Conservation (phyloP, 208 protist species). For the Leishmania tarentolae region DNA sequence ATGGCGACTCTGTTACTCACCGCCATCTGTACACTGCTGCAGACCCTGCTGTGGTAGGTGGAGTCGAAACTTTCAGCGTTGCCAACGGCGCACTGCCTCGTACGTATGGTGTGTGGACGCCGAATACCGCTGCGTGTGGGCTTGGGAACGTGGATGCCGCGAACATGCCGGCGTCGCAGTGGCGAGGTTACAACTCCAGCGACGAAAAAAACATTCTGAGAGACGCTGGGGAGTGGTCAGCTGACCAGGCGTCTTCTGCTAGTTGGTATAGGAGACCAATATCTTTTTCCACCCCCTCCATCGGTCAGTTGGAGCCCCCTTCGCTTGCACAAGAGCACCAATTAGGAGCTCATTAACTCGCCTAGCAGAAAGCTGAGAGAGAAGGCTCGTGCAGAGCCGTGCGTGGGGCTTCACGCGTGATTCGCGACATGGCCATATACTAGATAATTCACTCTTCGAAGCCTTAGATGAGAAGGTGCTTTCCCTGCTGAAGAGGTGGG, state of each 20-base stretch:
- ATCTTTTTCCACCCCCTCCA: not conserved
- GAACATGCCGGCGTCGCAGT: not conserved
- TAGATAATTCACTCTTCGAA: not conserved
- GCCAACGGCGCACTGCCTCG: constrained; percentile 1
- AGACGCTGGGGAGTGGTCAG: not conserved
- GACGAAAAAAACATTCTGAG: not conserved
- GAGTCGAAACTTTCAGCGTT: not conserved
- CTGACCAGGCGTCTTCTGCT: not conserved
- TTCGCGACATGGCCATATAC: not conserved
- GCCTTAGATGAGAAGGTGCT: constrained; percentile 1
- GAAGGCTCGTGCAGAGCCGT: not conserved
- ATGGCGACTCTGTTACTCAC: not conserved
- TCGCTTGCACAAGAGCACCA: not conserved
- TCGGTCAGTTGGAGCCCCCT: not conserved
- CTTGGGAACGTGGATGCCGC: not conserved
- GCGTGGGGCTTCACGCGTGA: not conserved
- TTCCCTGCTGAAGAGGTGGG: not conserved
- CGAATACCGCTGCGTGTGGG: not conserved
- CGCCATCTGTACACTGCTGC: not conserved
- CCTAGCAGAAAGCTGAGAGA: not conserved
- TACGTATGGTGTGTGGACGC: not conserved
- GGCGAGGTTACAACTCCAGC: not conserved
- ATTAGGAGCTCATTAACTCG: not conserved
- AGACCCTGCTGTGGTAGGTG: not conserved
- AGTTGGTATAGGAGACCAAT: not conserved